These are phyloP conservation scores for Malus domestica DNA, from an alignment of 306 rosid genomes.

Conservation along the genomic window DNA sequence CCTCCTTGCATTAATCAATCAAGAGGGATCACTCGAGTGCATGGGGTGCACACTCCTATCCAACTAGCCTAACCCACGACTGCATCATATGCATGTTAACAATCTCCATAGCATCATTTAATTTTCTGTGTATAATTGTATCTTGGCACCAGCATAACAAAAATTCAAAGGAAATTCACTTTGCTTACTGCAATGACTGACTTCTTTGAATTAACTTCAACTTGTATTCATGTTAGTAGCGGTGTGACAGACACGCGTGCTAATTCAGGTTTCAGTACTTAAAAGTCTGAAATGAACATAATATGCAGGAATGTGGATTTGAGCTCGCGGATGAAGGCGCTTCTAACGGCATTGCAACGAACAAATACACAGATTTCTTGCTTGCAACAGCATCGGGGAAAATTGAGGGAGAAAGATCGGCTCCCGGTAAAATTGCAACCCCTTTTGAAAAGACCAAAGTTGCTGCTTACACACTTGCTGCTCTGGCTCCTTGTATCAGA, in stretches of 20 bases:
- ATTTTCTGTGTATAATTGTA: no score
- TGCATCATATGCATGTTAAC: no score
- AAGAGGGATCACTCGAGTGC: no score
- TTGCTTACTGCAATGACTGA: not conserved
- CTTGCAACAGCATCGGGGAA: conserved; percentile 18
- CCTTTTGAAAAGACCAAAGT: conserved; percentile 19
- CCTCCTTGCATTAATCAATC: not conserved
- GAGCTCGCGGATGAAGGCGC: not conserved
- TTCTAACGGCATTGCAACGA: not conserved
- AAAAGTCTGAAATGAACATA: not conserved
- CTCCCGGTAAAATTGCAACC: conserved; percentile 12
- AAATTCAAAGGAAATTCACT: no score
- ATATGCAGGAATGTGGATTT: conserved; percentile 10
- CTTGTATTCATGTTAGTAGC: not conserved
- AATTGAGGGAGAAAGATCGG: conserved; percentile 12
- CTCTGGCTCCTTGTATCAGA: conserved; percentile 18
- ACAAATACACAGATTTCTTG: conserved; percentile 15
- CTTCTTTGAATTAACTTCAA: not conserved
- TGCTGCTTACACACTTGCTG: conserved; percentile 18
- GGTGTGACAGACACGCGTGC: not conserved
- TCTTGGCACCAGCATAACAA: no score
- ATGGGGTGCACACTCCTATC: no score
- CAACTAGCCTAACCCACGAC: no score
- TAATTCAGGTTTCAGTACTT: not conserved
- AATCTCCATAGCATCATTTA: no score